Evolutionary conservation across 192 early-diverging fungal species (phyloP), one percentile per base, ranked within the genome.

Genomic region (Gryganskiella cystojenkinii): DNA sequence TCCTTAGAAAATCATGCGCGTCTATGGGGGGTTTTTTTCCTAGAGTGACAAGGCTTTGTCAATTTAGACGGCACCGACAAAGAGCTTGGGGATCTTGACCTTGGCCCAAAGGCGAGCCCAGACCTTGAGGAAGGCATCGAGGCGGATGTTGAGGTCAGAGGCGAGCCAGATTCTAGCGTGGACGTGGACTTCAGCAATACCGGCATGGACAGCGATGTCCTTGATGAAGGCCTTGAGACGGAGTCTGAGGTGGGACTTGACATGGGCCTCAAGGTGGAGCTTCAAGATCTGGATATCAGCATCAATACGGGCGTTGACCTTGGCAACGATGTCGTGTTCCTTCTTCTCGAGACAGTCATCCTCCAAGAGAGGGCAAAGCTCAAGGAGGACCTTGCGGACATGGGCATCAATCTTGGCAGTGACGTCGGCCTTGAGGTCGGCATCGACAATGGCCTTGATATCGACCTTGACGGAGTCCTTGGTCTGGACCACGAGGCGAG

Each of bases 51-150:
- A 37, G 17, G 22, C 35, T 42, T 42, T 20, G 9, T 17, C 27
- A 15, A 14, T 76, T 78, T 78, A 78, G 30, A 78, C 47, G 40
- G 61, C 66, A 24, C 30, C 11, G 56, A 64, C 50, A 13, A 25
- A 1, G 19, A 61, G 56, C 6, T 25, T 30, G 13, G 62, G 3
- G 24, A n/a, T n/a, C n/a, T 63, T 42, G 60, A 76, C 44, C 59
- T 76, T 68, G 65, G 60, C 58, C 31, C 37, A 68, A 55, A 76
- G 44, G 1, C 49, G 20, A 6, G 22, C 55, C 64, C 74, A 78
- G 61, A 64, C 24, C 34, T 78, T 59, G 43, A 59, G 55, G 28
- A 54, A 53, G 49, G 43, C 61, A 37, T 69, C 9, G 43, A 78
- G 10, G 42, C 64, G 53, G 33, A 24, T 55, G 31, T 78, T 25